Percentiles rank a stretch among this genome's conserved stretches.
Conservation (phyloP, 306 rosid species). For the Leucaena leucocephala region DNA sequence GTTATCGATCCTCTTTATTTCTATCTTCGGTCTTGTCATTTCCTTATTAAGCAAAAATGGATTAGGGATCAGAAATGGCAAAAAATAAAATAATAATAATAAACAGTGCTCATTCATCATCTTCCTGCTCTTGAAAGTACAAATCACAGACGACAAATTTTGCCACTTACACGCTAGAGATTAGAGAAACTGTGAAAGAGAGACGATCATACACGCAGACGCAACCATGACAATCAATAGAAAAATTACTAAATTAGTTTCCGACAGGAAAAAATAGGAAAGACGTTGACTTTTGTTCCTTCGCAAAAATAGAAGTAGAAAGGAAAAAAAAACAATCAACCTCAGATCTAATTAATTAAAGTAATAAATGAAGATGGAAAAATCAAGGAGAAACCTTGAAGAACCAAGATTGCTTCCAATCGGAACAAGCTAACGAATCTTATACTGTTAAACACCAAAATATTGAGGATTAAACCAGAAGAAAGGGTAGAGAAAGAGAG, state of each 20-base stretch:
- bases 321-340: not conserved
- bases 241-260: not conserved
- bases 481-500: not conserved
- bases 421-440: not conserved
- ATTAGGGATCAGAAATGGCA: not conserved
- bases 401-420: not conserved
- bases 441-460: not conserved
- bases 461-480: not conserved
- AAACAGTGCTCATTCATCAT: not conserved
- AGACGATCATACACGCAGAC: not conserved
- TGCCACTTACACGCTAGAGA: no score
- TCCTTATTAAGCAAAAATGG: not conserved
- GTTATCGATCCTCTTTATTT: constrained; percentile 51
- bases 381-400: constrained; percentile 5
- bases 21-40: constrained; percentile 48
- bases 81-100: not conserved
- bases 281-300: not conserved
- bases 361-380: no score
- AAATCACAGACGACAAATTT: not conserved
- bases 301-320: not conserved
- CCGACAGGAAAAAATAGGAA: not conserved
- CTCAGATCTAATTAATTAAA: not conserved
- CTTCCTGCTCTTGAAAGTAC: not conserved
- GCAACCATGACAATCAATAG: not conserved
- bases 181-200: not conserved